Base-by-base conservation (phyloP, 169 alveolate genomes). In the Eimeria necatrix region DNA sequence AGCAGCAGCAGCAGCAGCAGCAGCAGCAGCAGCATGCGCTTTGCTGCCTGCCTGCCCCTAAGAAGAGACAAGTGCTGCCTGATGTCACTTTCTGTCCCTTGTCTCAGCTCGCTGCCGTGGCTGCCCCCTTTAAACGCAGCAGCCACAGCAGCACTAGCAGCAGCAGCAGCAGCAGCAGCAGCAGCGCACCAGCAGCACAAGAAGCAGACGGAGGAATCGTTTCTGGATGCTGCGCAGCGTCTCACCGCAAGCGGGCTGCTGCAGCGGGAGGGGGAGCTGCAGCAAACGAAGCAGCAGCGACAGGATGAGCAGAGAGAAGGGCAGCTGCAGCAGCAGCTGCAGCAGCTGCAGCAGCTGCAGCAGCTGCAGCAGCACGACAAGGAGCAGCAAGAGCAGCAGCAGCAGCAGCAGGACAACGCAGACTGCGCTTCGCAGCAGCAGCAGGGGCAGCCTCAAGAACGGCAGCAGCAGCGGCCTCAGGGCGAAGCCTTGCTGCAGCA, bases 81-180 rank as follows among this genome's bases (percentile, higher is more conserved):
- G 18, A 6, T 32, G 61, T 26, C 61, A 18, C 60, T 48, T 22
- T 32, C 85, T 8, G 52, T 10, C 60, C 59, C 61, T n/a, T 74
- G 59, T 22, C 7, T 46, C n/a, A 14, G 24, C 5, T 74, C n/a
- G 9, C 52, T 32, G 14, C 85, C 85, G 18, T 32, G 85, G 85
- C 20, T 32, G 14, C 85, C 61, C 59, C 61, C 85, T 18, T 12
- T n/a, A 7, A 49, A 32, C n/a, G 85, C 56, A 74, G 59, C 60
- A 74, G 59, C 59, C 20, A 10, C 85, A 32, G 85, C 60, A 26
- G 85, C 85, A 26, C 59, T 53, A 26, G 48, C 52, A 8, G 85
- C 61, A 48, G 85, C 60, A 74, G 89, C 48, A 80, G 89, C 48
- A 80, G 71, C 48, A 52, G 5, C 89, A 49, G 70, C 51, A 46